Evolutionary conservation across 164 flowering plant species (phyloP).

Genomic region (Chloranthus sessilifolius): DNA sequence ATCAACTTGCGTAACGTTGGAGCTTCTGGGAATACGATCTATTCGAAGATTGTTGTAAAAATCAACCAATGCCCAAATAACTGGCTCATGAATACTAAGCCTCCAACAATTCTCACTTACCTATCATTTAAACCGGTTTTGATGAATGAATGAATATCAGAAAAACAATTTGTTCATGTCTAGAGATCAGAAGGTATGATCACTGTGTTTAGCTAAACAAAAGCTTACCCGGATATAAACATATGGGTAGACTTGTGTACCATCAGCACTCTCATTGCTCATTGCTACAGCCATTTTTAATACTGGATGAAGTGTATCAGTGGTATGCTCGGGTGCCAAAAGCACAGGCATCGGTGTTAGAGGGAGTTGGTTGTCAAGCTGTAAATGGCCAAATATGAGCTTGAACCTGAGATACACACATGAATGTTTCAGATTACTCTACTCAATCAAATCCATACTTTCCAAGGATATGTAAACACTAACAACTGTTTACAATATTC

Average conservation of each 20-base stretch:
- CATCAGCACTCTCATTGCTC: constrained; percentile 66
- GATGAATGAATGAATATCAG: background rate
- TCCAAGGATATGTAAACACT: too few relatives aligned
- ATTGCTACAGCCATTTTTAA: constrained; percentile 80
- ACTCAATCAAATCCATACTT: too few relatives aligned
- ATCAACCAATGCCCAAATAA: constrained; percentile 84
- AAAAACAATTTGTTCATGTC: background rate
- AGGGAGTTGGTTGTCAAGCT: constrained; percentile 94
- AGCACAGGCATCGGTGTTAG: constrained; percentile 82
- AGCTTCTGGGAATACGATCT: constrained; percentile 60
- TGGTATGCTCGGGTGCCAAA: constrained; percentile 71
- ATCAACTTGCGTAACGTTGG: constrained; percentile 72
- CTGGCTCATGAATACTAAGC: constrained; percentile 87
- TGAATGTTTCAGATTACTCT: background rate
- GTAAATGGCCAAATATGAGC: constrained; percentile 76
- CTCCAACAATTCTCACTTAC: constrained; percentile 85
- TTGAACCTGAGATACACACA: constrained; percentile 67
- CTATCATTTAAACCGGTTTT: constrained; percentile 31
- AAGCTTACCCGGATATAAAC: constrained; percentile 74
- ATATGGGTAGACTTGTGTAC: constrained; percentile 75
- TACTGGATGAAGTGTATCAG: constrained; percentile 66
- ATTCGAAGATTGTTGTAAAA: constrained; percentile 68
- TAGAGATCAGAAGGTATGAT: background rate
- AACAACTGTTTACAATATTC: too few relatives aligned
- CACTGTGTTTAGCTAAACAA: background rate